Evolutionary conservation across 2,329 filamentous ascomycete genomes (phyloP).

Genomic region (Claviceps monticola): DNA sequence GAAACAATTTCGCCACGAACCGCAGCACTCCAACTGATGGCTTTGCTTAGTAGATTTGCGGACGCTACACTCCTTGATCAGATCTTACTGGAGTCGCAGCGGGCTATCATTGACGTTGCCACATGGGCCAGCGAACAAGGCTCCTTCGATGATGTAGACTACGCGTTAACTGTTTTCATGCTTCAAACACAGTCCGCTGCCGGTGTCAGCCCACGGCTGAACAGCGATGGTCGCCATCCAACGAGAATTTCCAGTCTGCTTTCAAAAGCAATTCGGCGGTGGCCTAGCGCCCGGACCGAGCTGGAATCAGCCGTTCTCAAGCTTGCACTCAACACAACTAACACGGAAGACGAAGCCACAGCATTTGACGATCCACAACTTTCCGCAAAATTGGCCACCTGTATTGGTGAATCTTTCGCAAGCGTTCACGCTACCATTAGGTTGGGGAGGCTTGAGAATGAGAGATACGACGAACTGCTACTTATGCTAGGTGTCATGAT

Average conservation of each 20-base stretch:
- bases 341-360: constrained; percentile 61
- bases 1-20: constrained; percentile 45
- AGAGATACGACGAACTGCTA: constrained; percentile 55
- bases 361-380: constrained; percentile 51
- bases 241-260: constrained; percentile 18
- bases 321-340: constrained; percentile 73
- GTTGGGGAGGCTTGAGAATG: constrained; percentile 32
- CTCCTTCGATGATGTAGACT: constrained; percentile 19
- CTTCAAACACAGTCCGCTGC: constrained; percentile 22
- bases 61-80: constrained; percentile 16
- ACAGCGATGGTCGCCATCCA: constrained; percentile 13
- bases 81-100: constrained; percentile 16
- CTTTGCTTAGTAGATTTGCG: constrained; percentile 22
- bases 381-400: constrained; percentile 31
- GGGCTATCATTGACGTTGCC: constrained; percentile 13
- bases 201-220: constrained; percentile 10
- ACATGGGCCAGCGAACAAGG: constrained; percentile 8
- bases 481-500: constrained; percentile 72
- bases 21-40: constrained; percentile 49
- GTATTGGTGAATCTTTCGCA: constrained; percentile 38
- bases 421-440: constrained; percentile 33
- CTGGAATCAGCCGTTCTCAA: constrained; percentile 25
- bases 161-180: constrained; percentile 29
- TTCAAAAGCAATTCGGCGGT: constrained; percentile 14
- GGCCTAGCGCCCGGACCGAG: constrained; percentile 15